A percentile compares a stretch with the other conserved stretches of the same genome.
Evolutionary conservation across 768 basidiomycete genomes (phyloP).

Genomic region (Suillus placidus): DNA sequence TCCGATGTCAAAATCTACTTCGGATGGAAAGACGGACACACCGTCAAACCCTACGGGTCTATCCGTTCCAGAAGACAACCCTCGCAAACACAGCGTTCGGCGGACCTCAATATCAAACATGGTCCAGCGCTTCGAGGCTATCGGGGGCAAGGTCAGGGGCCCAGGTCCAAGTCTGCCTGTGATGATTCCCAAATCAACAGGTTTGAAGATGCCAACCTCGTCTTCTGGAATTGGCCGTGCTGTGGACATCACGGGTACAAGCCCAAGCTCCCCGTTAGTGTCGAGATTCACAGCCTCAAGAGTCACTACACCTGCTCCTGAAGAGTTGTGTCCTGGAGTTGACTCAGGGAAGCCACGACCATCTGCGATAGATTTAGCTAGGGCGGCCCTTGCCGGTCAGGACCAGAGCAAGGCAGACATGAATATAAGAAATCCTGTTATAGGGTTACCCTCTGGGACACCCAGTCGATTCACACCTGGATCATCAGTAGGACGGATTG

Average conservation of each 20-base stretch:
- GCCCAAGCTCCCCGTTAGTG: constrained; percentile 26
- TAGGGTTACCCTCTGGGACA: constrained; percentile 25
- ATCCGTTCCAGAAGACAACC: constrained; percentile 50
- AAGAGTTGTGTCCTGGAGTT: constrained; percentile 13
- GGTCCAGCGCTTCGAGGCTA: constrained; percentile 80
- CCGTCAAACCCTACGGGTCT: constrained; percentile 38
- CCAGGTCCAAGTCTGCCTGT: constrained; percentile 34
- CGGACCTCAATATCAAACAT: constrained; percentile 85
- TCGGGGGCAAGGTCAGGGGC: constrained; percentile 45
- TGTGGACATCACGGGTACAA: constrained; percentile 16
- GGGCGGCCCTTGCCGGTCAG: constrained; percentile 20
- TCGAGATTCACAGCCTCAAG: constrained; percentile 31
- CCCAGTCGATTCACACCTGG: constrained; percentile 25
- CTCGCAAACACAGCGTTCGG: constrained; percentile 44
- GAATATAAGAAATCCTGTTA: constrained; percentile 21
- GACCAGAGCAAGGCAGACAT: constrained; percentile 20
- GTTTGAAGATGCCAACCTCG: constrained; percentile 23
- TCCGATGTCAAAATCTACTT: constrained; percentile 46
- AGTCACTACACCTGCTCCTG: constrained; percentile 9
- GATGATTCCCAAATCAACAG: constrained; percentile 33
- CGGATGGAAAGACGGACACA: constrained; percentile 41
- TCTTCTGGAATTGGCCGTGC: constrained; percentile 24
- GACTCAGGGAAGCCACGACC: constrained; percentile 27
- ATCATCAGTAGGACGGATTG: constrained; percentile 16
- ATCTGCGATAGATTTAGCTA: constrained; percentile 11